Conservation (phyloP, 352 stramenopile genomes). For the Globisporangium middletonii region DNA sequence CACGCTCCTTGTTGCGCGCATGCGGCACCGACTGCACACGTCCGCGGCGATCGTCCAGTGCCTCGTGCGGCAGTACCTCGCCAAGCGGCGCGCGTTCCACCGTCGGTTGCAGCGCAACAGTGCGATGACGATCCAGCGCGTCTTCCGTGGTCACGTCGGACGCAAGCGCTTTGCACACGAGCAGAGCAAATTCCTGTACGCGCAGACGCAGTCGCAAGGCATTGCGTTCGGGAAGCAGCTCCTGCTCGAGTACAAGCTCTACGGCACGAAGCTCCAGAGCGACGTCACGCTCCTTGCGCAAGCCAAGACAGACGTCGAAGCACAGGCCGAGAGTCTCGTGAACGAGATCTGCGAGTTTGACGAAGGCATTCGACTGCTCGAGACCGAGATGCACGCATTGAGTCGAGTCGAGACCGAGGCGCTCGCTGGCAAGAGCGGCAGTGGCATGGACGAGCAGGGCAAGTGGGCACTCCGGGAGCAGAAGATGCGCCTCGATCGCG, state of each 20-base stretch:
- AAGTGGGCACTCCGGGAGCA: constrained; percentile 88
- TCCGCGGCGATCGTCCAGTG: constrained; percentile 79
- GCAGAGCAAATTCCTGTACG: constrained; percentile 94
- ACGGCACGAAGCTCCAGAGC: constrained; percentile 91
- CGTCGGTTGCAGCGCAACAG: constrained; percentile 50
- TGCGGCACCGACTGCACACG: constrained; percentile 42
- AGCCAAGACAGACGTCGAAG: constrained; percentile 88
- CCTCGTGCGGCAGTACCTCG: constrained; percentile 59
- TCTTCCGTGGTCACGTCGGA: constrained; percentile 86
- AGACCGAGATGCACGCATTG: constrained; percentile 92
- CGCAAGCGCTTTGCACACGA: constrained; percentile 75
- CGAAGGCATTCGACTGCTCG: constrained; percentile 84
- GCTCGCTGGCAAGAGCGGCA: constrained; percentile 27
- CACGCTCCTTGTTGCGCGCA: constrained; percentile 36
- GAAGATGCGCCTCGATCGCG: constrained; percentile 92
- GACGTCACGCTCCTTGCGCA: constrained; percentile 89
- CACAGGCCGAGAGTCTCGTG: constrained; percentile 83
- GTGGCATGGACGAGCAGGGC: constrained; percentile 71
- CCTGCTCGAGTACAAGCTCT: constrained; percentile 94
- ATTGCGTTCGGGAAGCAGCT: constrained; percentile 95
- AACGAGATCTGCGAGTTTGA: constrained; percentile 94
- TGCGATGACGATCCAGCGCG: constrained; percentile 77
- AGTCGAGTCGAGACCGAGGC: constrained; percentile 89
- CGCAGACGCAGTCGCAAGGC: constrained; percentile 89
- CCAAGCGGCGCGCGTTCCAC: constrained; percentile 40